Evolutionary conservation across 2,329 filamentous ascomycete genomes (phyloP).

Genomic region (Sporothrix brasiliensis): DNA sequence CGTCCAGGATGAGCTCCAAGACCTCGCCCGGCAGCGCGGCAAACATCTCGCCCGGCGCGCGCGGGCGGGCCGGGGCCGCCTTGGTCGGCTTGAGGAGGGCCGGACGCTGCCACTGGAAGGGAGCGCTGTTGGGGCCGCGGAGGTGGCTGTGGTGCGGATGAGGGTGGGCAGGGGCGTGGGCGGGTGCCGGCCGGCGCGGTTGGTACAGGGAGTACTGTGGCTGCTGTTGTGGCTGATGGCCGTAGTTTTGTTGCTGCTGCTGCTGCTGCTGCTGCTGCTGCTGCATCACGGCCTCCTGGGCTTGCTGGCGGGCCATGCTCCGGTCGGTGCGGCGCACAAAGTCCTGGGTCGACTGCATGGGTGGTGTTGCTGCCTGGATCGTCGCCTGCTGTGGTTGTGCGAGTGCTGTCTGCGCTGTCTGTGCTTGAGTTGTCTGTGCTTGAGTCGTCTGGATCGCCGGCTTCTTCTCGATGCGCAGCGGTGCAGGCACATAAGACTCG

Average conservation of each 20-base stretch:
- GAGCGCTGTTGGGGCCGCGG: background rate
- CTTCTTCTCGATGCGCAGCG: conserved; percentile 22
- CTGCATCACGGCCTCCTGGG: conserved; percentile 34
- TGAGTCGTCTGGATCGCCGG: background rate
- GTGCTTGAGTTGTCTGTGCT: background rate
- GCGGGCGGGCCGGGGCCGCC: conserved; percentile 42
- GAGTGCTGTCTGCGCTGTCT: background rate
- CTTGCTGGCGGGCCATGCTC: conserved; percentile 31
- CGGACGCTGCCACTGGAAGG: conserved; percentile 30
- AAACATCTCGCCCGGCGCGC: conserved; percentile 55
- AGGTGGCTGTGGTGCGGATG: background rate
- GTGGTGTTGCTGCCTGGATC: background rate
- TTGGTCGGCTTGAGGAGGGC: conserved; percentile 39
- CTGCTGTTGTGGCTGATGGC: background rate
- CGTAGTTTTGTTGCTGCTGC: conserved; percentile 20
- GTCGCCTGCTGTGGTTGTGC: conserved; percentile 14
- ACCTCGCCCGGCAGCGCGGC: conserved; percentile 62
- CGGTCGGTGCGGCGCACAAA: conserved; percentile 40
- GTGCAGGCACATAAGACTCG: conserved; percentile 24
- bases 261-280: conserved; percentile 2
- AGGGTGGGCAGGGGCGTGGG: background rate
- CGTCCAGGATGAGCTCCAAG: conserved; percentile 58
- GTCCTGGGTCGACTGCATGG: conserved; percentile 36
- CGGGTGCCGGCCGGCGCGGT: background rate
- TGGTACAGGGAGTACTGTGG: background rate